Percentiles rank a stretch among this genome's conserved stretches.
Evolutionary conservation across 805 yeast species (phyloP).

Genomic region (Wickerhamomyces pijperi): DNA sequence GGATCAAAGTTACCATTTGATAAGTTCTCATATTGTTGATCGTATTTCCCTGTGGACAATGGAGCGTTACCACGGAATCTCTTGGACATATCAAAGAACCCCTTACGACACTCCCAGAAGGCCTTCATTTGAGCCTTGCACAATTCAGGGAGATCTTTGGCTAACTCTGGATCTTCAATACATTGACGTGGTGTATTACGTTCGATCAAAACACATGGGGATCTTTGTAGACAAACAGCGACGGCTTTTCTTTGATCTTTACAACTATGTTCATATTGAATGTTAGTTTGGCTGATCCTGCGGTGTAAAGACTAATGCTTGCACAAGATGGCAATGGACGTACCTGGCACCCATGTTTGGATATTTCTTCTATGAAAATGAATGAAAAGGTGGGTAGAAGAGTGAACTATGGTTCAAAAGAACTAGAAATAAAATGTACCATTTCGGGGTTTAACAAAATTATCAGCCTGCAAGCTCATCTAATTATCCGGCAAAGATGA

Average conservation of each 20-base stretch:
- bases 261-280: constrained; percentile 40
- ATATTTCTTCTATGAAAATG: too few species aligned
- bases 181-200: constrained; percentile 87
- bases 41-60: constrained; percentile 83
- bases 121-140: constrained; percentile 79
- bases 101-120: constrained; percentile 83
- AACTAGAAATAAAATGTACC: too few species aligned
- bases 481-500: too few species aligned
- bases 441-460: too few species aligned
- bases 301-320: too few species aligned
- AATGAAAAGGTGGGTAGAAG: too few species aligned
- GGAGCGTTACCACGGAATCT: constrained; percentile 93
- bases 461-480: too few species aligned
- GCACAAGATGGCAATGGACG: neutral
- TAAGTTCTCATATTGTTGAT: constrained; percentile 72
- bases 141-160: constrained; percentile 71
- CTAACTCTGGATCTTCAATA: constrained; percentile 66
- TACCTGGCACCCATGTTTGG: neutral
- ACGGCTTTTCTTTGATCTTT: constrained; percentile 91
- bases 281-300: neutral
- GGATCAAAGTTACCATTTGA: constrained; percentile 78
- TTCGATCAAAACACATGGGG: constrained; percentile 90
- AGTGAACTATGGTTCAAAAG: too few species aligned
- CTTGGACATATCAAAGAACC: constrained; percentile 84
- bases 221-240: constrained; percentile 89